Evolutionary conservation across 768 basidiomycete genomes (phyloP).

Genomic region (Pleurotus cornucopiae): DNA sequence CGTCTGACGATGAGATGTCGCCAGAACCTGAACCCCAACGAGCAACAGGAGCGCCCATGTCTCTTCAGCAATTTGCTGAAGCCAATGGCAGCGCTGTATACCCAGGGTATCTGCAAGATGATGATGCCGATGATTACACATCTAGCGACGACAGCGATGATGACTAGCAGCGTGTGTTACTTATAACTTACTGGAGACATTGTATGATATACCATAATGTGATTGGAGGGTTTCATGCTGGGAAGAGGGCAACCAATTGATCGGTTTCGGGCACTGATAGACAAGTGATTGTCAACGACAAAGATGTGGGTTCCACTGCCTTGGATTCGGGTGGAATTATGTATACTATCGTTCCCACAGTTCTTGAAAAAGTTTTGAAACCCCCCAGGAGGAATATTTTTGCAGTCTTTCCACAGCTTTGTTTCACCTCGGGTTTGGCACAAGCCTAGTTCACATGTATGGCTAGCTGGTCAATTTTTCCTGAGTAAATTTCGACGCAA

Average conservation of each 20-base stretch:
- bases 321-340: not conserved
- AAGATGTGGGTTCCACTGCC: not conserved
- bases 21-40: conserved; percentile 26
- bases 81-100: conserved; percentile 13
- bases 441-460: too few species aligned
- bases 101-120: conserved; percentile 14
- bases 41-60: conserved; percentile 34
- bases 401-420: too few species aligned
- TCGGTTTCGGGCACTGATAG: not conserved
- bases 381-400: too few species aligned
- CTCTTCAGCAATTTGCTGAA: conserved; percentile 42
- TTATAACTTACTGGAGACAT: not conserved
- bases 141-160: conserved; percentile 56
- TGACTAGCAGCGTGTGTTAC: conserved; percentile 22
- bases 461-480: too few species aligned
- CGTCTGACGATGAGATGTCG: conserved; percentile 43
- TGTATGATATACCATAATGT: conserved; percentile 4
- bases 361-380: too few species aligned
- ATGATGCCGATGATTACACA: conserved; percentile 45
- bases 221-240: not conserved
- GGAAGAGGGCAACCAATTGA: not conserved
- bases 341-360: too few species aligned
- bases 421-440: too few species aligned
- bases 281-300: not conserved
- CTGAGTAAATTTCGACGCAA: too few species aligned